Conservation (phyloP, 2,329 filamentous ascomycete species). For the Diaporthe amygdali region DNA sequence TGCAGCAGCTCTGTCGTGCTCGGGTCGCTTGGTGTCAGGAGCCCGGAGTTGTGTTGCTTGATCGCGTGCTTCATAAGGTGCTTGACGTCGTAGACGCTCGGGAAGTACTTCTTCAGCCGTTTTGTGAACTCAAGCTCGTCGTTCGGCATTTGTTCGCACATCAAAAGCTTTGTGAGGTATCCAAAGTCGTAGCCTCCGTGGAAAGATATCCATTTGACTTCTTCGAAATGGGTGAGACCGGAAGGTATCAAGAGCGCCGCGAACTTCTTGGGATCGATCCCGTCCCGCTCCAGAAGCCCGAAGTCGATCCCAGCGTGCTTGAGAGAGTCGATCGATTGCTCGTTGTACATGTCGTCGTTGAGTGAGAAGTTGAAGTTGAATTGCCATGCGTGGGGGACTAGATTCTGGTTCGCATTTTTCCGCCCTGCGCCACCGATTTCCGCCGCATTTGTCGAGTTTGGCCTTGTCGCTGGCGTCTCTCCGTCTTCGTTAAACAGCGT, state of each 20-base stretch:
- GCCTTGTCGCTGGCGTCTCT: conserved; percentile 78
- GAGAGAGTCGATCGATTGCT: conserved; percentile 90
- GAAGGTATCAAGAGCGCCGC: conserved; percentile 90
- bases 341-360: conserved; percentile 96
- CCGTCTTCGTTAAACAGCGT: conserved; percentile 92
- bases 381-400: conserved; percentile 91
- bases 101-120: conserved; percentile 91
- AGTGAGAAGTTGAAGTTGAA: conserved; percentile 99
- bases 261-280: conserved; percentile 89
- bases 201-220: conserved; percentile 96
- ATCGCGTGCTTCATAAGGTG: conserved; percentile 93
- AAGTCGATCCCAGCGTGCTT: conserved; percentile 95
- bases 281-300: conserved; percentile 78
- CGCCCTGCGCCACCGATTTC: conserved; percentile 45
- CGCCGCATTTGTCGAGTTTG: conserved; percentile 50
- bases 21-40: conserved; percentile 67
- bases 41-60: conserved; percentile 68
- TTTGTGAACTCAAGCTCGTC: conserved; percentile 90
- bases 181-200: conserved; percentile 99
- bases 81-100: conserved; percentile 93
- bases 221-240: conserved; percentile 83
- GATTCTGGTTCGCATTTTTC: conserved; percentile 47
- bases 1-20: conserved; percentile 76
- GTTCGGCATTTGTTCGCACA: conserved; percentile 80
- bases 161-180: conserved; percentile 93